Percentiles rank a stretch among this genome's conserved stretches.
These are phyloP conservation scores for Pontederia crassipes DNA, from an alignment of 176 grass and related monocot genomes.

Conservation along the genomic window DNA sequence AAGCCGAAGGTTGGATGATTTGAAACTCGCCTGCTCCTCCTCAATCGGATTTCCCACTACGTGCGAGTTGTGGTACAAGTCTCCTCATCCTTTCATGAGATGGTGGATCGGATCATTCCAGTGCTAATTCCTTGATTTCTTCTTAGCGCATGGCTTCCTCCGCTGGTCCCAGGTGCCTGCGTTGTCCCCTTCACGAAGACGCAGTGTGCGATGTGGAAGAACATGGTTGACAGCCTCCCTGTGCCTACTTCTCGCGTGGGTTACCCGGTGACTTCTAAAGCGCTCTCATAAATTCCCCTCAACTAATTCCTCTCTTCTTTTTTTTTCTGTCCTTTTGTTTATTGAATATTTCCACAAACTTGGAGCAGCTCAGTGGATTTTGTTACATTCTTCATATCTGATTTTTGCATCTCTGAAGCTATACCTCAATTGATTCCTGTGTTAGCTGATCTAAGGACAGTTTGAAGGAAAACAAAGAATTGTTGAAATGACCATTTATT, in stretches of 20 bases:
- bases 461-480: no score
- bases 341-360: background rate
- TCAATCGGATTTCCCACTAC: background rate
- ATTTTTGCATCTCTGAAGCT: background rate
- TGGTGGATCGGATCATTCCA: no score
- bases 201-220: slow-evolving; percentile 77
- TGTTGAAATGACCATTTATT: no score
- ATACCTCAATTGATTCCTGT: no score
- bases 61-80: background rate
- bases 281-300: background rate
- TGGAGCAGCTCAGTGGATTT: background rate
- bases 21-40: background rate
- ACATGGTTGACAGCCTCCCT: slow-evolving; percentile 81
- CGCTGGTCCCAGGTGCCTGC: slow-evolving; percentile 37
- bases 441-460: no score
- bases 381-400: background rate
- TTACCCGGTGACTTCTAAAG: slow-evolving; percentile 29
- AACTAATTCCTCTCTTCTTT: background rate
- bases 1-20: no score
- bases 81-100: background rate
- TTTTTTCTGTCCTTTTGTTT: background rate
- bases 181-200: slow-evolving; percentile 73
- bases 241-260: slow-evolving; percentile 68
- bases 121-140: no score
- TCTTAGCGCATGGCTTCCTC: background rate